A percentile compares a stretch with the other conserved stretches of the same genome.
Evolutionary conservation across 257 asterid species (phyloP).

Genomic region (Solanum boliviense): DNA sequence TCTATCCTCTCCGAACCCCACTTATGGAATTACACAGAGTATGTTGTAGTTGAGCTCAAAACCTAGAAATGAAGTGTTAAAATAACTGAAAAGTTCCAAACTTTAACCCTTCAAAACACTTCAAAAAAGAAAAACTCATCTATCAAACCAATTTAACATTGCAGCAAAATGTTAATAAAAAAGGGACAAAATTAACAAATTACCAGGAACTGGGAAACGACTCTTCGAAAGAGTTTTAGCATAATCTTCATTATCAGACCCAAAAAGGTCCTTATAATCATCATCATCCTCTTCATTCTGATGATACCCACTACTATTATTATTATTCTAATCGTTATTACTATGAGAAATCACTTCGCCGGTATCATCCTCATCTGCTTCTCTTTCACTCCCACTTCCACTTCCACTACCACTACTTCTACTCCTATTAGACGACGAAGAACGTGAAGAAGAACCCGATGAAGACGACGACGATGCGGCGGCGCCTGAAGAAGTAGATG

Average conservation of each 20-base stretch:
- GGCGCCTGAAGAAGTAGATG: conserved; percentile 32
- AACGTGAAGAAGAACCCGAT: conserved; percentile 29
- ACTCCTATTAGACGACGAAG: conserved; percentile 50
- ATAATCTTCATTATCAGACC: conserved; percentile 82
- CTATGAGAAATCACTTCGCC: conserved; percentile 21
- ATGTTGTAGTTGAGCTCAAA: not conserved
- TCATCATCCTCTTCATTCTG: not conserved
- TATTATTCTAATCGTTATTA: not conserved
- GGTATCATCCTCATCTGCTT: conserved; percentile 26
- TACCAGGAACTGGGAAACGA: conserved; percentile 74
- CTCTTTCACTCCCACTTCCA: conserved; percentile 6
- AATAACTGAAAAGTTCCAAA: not conserved
- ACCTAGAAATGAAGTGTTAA: not conserved
- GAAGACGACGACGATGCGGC: conserved; percentile 21
- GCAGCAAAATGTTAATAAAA: not conserved
- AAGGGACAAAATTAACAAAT: not conserved
- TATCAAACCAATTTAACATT: not conserved
- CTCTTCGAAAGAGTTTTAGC: conserved; percentile 54
- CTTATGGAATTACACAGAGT: not conserved
- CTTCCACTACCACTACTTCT: conserved; percentile 38
- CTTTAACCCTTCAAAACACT: not conserved
- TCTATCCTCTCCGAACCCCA: not conserved
- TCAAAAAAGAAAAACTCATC: not conserved
- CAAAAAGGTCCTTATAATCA: conserved; percentile 64
- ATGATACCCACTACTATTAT: not conserved